Evolutionary conservation across 2,329 filamentous ascomycete species (phyloP).

Genomic region (Aspergillus eucalypticola): DNA sequence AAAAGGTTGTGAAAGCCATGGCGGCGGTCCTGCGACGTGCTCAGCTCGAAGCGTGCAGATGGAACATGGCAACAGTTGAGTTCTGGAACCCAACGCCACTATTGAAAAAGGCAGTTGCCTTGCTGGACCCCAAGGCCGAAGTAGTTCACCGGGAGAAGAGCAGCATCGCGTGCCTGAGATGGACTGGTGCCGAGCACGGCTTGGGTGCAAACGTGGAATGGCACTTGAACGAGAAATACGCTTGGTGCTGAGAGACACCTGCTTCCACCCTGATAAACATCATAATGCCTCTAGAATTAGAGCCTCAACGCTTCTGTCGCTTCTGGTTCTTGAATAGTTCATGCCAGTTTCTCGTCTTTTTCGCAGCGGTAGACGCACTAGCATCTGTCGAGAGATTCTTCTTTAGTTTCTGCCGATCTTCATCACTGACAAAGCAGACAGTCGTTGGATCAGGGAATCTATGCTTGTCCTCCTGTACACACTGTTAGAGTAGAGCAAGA

Average conservation of each 20-base stretch:
- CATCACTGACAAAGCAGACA: conserved; percentile 37
- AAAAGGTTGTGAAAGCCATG: conserved; percentile 57
- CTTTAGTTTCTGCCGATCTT: conserved; percentile 31
- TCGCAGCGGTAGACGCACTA: conserved; percentile 29
- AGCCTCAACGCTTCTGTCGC: conserved; percentile 31
- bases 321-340: conserved; percentile 44
- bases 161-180: conserved; percentile 50
- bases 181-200: conserved; percentile 44
- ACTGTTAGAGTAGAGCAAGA: conserved; percentile 7
- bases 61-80: conserved; percentile 69
- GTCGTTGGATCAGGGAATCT: conserved; percentile 38
- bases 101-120: conserved; percentile 46
- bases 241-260: conserved; percentile 46
- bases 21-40: conserved; percentile 66
- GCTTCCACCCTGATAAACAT: background rate
- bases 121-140: conserved; percentile 39
- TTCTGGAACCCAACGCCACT: conserved; percentile 77
- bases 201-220: conserved; percentile 46
- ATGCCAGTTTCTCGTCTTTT: conserved; percentile 46
- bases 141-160: conserved; percentile 49
- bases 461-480: conserved; percentile 33
- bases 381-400: conserved; percentile 27
- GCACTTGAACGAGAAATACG: conserved; percentile 52
- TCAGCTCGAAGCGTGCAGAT: conserved; percentile 68
- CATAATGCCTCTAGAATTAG: conserved; percentile 10